A percentile compares a stretch with the other conserved stretches of the same genome.
These are phyloP conservation scores for Venturia aucupariae DNA, from an alignment of 2,329 filamentous ascomycete genomes.

Conservation along the genomic window DNA sequence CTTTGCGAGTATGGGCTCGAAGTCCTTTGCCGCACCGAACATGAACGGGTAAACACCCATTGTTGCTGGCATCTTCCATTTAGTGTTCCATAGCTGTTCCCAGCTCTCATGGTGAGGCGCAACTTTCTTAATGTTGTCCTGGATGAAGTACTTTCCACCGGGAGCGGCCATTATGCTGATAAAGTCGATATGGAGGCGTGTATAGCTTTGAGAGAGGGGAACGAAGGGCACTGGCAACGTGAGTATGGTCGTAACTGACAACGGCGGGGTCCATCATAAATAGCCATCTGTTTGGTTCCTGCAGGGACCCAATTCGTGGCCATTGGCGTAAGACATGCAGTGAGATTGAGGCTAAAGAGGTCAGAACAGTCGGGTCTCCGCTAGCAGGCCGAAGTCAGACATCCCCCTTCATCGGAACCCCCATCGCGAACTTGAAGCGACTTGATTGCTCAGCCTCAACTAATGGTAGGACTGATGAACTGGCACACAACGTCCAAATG, in stretches of 20 bases:
- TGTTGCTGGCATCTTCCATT: slow-evolving; percentile 57
- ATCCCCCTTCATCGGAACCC: not conserved
- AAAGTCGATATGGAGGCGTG: not conserved
- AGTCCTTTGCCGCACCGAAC: slow-evolving; percentile 59
- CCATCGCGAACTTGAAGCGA: not conserved
- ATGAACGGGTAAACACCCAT: slow-evolving; percentile 67
- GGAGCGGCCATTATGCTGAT: slow-evolving; percentile 30
- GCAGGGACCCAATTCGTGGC: not conserved
- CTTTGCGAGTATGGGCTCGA: slow-evolving; percentile 57
- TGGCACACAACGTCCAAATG: not conserved
- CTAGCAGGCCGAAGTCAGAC: not conserved
- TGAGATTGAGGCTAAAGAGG: not conserved
- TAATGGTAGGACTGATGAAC: not conserved
- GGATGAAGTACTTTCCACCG: slow-evolving; percentile 36
- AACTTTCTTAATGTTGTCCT: slow-evolving; percentile 33
- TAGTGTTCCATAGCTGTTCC: slow-evolving; percentile 57
- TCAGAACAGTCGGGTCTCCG: slow-evolving; percentile 1
- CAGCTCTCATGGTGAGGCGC: slow-evolving; percentile 40
- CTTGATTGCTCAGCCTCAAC: not conserved
- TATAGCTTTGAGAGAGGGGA: not conserved
- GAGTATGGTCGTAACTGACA: not conserved
- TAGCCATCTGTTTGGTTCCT: not conserved
- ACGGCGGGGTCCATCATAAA: not conserved
- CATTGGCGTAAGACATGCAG: not conserved
- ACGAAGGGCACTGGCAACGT: too few relatives aligned